phyloP scores from a whole-genome alignment of 768 basidiomycete genomes.

The Tylopilus subfusipes region DNA sequence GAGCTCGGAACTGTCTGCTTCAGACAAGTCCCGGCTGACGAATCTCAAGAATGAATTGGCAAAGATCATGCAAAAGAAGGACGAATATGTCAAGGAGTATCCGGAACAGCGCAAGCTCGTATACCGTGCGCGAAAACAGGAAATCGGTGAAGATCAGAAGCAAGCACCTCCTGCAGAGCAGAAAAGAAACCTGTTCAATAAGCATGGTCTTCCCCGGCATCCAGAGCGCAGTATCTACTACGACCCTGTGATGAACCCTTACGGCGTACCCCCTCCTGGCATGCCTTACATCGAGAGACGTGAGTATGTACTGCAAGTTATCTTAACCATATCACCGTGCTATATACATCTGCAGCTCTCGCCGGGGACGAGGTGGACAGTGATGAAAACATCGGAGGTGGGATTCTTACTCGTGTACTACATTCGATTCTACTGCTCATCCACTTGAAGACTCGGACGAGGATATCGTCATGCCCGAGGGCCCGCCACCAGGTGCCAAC shows the following conservation, averaged over 20 bases:
- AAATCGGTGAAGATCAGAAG: conserved; percentile 40
- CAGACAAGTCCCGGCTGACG: conserved; percentile 65
- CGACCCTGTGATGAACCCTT: conserved; percentile 90
- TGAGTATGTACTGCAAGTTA: conserved; percentile 38
- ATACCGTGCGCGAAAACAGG: conserved; percentile 54
- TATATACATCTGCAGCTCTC: conserved; percentile 42
- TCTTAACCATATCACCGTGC: not conserved
- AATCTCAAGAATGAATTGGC: conserved; percentile 75
- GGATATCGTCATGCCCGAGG: conserved; percentile 63
- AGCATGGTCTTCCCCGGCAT: conserved; percentile 81
- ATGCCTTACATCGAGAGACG: conserved; percentile 93
- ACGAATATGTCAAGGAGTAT: conserved; percentile 88
- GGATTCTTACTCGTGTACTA: conserved; percentile 6
- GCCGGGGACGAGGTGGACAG: conserved; percentile 60
- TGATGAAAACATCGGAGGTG: conserved; percentile 55
- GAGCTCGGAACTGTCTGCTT: conserved; percentile 36
- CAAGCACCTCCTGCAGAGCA: conserved; percentile 37
- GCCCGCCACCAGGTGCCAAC: conserved; percentile 47
- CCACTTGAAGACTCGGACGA: conserved; percentile 39
- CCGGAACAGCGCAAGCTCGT: conserved; percentile 89
- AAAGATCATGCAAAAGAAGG: conserved; percentile 81
- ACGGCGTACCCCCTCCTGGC: conserved; percentile 89
- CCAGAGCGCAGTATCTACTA: conserved; percentile 94
- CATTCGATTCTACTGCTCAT: not conserved
- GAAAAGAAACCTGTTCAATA: conserved; percentile 72